Evolutionary conservation across 2,329 filamentous ascomycete species (phyloP).

Genomic region (Ceratocystis diversiconidia): DNA sequence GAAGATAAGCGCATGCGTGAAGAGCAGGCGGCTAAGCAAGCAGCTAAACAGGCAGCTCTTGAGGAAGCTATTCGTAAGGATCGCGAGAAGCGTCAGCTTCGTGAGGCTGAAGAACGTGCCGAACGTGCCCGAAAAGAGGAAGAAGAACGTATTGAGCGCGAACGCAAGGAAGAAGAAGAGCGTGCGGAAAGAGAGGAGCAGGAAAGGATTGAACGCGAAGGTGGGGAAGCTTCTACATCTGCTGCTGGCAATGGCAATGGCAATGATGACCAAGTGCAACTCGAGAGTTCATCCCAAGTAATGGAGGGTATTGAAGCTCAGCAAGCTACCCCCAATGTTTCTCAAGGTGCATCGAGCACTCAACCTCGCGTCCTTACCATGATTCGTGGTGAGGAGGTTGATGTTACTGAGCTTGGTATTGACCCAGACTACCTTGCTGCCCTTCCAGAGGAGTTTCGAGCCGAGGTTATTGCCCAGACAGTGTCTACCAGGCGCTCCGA

Average conservation of each 20-base stretch:
- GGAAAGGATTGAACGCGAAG: slow-evolving; percentile 5
- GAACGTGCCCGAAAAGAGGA: slow-evolving; percentile 53
- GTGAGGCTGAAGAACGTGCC: slow-evolving; percentile 55
- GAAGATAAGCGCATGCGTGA: slow-evolving; percentile 45
- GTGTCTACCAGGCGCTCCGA: slow-evolving; percentile 70
- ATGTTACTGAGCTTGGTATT: slow-evolving; percentile 89
- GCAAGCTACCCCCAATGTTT: slow-evolving; percentile 23
- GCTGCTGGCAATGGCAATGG: not conserved
- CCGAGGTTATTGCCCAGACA: slow-evolving; percentile 89
- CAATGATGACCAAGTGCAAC: not conserved
- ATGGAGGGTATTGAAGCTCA: slow-evolving; percentile 68
- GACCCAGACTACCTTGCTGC: slow-evolving; percentile 89
- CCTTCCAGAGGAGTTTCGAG: slow-evolving; percentile 90
- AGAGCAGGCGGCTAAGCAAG: slow-evolving; percentile 29
- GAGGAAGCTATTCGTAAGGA: slow-evolving; percentile 43
- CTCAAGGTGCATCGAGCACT: slow-evolving; percentile 22
- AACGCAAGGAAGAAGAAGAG: slow-evolving; percentile 34
- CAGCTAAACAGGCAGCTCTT: not conserved
- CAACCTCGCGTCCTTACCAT: slow-evolving; percentile 54
- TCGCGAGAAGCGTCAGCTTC: slow-evolving; percentile 53
- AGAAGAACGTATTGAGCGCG: slow-evolving; percentile 3
- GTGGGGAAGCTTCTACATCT: slow-evolving; percentile 34
- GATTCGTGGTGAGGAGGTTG: slow-evolving; percentile 73
- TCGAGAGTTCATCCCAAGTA: slow-evolving; percentile 20
- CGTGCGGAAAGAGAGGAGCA: slow-evolving; percentile 38